phyloP scores from a whole-genome alignment of 2,329 filamentous ascomycete genomes.

The Hypoxylon sp. region DNA sequence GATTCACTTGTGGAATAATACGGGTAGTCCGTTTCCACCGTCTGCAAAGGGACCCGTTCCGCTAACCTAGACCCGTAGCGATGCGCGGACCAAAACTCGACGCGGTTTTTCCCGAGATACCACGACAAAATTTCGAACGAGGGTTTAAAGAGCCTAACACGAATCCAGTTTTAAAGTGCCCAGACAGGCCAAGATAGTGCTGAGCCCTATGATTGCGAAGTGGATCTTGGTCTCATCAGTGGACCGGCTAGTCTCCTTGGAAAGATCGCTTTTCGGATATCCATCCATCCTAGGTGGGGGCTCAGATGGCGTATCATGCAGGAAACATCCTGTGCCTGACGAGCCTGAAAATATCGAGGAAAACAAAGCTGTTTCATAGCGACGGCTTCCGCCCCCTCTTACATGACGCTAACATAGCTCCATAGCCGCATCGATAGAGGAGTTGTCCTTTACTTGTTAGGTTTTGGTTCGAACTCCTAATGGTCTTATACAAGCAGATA shows the following conservation, averaged over 20 bases:
- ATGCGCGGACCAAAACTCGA: slow-evolving; percentile 1
- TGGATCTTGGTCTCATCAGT: slow-evolving; percentile 37
- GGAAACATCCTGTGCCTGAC: slow-evolving; percentile 17
- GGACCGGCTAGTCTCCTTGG: slow-evolving; percentile 22
- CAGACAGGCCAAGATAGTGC: slow-evolving; percentile 32
- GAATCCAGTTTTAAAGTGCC: slow-evolving; percentile 27
- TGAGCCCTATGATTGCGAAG: slow-evolving; percentile 36
- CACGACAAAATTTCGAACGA: slow-evolving; percentile 20
- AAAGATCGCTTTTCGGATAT: slow-evolving; percentile 26
- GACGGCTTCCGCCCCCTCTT: slow-evolving; percentile 21
- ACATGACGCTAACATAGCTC: neutral
- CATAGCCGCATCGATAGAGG: slow-evolving; percentile 22
- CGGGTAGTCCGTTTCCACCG: slow-evolving; percentile 16
- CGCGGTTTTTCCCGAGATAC: slow-evolving; percentile 42
- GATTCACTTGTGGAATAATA: slow-evolving; percentile 8
- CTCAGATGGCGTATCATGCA: slow-evolving; percentile 14
- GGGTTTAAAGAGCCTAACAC: slow-evolving; percentile 24
- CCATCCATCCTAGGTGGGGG: slow-evolving; percentile 39
- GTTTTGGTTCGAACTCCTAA: slow-evolving; percentile 15
- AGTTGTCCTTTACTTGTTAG: slow-evolving; percentile 25
- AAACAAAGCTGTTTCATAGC: slow-evolving; percentile 14
- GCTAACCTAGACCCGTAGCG: slow-evolving; percentile 8
- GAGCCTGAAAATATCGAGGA: slow-evolving; percentile 3
- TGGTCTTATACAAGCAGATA: slow-evolving; percentile 38
- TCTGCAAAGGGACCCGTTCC: slow-evolving; percentile 23